Conservation (phyloP, 2,329 filamentous ascomycete species). For the Didymella arachidicola region DNA sequence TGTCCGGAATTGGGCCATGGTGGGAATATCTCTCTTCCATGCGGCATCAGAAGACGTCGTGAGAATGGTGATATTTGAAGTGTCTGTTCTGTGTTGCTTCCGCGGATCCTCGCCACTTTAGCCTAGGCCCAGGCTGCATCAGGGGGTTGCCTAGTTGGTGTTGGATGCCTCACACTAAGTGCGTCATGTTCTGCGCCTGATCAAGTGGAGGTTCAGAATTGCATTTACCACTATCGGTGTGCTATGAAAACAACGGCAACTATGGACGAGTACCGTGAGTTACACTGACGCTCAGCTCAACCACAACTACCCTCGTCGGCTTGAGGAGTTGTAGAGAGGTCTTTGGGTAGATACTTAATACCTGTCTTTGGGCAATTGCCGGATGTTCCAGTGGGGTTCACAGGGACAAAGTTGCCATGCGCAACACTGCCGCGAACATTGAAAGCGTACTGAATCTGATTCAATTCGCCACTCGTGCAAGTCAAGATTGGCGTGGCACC, state of each 20-base stretch:
- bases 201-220: neutral
- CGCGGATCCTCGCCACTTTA: neutral
- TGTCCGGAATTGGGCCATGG: constrained; percentile 1
- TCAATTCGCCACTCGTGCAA: constrained; percentile 12
- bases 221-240: neutral
- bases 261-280: neutral
- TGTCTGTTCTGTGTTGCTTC: neutral
- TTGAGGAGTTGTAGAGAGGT: constrained; percentile 1
- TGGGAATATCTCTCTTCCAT: neutral
- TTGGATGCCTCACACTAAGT: neutral
- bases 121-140: neutral
- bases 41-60: neutral
- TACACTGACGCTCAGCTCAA: neutral
- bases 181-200: neutral
- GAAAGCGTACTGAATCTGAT: constrained; percentile 12
- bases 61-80: neutral
- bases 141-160: neutral
- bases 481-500: constrained; percentile 12
- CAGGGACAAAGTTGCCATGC: constrained; percentile 10
- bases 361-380: constrained; percentile 9
- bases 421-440: constrained; percentile 10
- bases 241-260: neutral
- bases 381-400: constrained; percentile 10
- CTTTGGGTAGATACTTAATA: constrained; percentile 11
- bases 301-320: constrained; percentile 10